Conservation (phyloP, 106 monocot genomes). For the Platanthera guangdongensis region DNA sequence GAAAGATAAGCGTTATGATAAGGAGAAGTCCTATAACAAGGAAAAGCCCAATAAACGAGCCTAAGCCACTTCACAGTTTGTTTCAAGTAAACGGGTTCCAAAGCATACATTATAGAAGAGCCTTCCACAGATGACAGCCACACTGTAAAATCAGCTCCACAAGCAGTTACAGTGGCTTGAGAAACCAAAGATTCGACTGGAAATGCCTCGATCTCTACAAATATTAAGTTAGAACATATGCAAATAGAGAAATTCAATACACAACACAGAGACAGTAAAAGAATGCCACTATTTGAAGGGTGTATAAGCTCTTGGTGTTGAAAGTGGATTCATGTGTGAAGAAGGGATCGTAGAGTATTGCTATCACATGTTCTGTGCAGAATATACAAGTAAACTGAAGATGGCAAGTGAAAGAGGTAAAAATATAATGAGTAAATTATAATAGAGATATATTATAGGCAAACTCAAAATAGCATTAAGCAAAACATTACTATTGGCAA, state of each 20-base stretch:
- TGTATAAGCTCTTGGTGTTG: neutral
- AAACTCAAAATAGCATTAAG: too few relatives aligned
- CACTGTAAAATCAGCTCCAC: conserved; percentile 89
- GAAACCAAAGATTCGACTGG: conserved; percentile 70
- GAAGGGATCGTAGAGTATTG: neutral
- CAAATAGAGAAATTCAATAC: neutral
- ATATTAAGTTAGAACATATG: neutral
- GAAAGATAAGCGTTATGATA: too few relatives aligned
- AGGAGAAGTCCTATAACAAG: too few relatives aligned
- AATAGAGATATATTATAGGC: too few relatives aligned
- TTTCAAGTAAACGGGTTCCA: conserved; percentile 2
- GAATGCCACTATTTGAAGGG: neutral
- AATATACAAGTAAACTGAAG: neutral
- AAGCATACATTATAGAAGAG: conserved; percentile 81
- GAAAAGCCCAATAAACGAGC: neutral
- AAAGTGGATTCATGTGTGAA: neutral
- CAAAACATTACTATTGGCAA: too few relatives aligned
- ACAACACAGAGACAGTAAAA: neutral
- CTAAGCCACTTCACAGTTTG: neutral
- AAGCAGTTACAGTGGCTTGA: conserved; percentile 60
- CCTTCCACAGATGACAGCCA: conserved; percentile 90
- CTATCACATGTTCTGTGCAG: neutral
- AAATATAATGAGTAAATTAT: too few relatives aligned
- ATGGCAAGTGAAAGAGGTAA: neutral
- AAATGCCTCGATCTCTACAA: conserved; percentile 70